A percentile compares a stretch with the other conserved stretches of the same genome.
phyloP scores from a whole-genome alignment of 176 grass and related monocot species.

The Oryza glumipatula region DNA sequence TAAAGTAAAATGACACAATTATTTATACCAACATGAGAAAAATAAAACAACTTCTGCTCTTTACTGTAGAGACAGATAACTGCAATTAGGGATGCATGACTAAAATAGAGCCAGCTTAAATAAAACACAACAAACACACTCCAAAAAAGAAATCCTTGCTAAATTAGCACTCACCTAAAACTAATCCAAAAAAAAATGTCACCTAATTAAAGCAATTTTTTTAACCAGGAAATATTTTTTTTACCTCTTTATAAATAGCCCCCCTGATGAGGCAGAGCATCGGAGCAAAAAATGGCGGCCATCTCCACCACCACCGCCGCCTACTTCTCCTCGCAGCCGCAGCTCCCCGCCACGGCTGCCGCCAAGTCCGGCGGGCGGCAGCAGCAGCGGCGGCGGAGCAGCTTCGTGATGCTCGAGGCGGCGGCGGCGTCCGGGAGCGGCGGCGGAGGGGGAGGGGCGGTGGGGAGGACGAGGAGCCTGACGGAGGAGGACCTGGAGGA shows the following conservation, averaged over 20 bases:
- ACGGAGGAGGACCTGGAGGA: constrained; percentile 80
- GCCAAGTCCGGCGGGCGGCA: neutral
- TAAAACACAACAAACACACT: neutral
- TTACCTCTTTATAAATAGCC: constrained; percentile 45
- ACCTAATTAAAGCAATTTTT: neutral
- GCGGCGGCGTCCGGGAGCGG: neutral
- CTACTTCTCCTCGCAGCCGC: constrained; percentile 58
- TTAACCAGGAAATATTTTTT: neutral
- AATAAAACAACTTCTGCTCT: neutral
- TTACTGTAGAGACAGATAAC: neutral
- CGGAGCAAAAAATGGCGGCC: constrained; percentile 36
- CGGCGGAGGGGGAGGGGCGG: constrained; percentile 12
- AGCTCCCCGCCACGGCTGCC: constrained; percentile 22
- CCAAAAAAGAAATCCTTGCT: neutral
- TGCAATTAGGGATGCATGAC: neutral
- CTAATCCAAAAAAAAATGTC: neutral
- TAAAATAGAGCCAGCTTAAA: neutral
- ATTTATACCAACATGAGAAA: neutral
- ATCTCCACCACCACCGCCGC: constrained; percentile 44
- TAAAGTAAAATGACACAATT: neutral
- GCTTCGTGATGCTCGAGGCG: constrained; percentile 66
- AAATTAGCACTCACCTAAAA: constrained; percentile 13
- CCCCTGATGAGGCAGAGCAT: neutral
- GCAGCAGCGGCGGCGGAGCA: constrained; percentile 4
- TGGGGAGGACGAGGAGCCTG: constrained; percentile 61